These are phyloP conservation scores for Aegilops sharonensis DNA, from an alignment of 176 grass and related monocot genomes.

Conservation along the genomic window DNA sequence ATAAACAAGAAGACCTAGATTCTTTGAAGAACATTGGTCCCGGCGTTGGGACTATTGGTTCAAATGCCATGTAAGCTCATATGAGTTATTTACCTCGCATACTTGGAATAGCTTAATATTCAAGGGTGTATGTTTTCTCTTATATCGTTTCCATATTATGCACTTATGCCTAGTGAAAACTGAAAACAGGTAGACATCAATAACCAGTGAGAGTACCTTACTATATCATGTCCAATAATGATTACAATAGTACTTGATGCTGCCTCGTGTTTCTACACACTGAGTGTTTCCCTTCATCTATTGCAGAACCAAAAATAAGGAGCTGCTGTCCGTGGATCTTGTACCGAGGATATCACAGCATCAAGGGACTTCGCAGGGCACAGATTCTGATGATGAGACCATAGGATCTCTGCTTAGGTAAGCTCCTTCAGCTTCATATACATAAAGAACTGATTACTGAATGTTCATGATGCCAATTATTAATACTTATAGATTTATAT, in stretches of 20 bases:
- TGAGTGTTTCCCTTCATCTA: neutral
- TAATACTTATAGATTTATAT: constrained; percentile 19
- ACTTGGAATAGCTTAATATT: neutral
- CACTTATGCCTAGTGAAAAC: constrained; percentile 8
- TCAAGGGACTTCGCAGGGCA: constrained; percentile 33
- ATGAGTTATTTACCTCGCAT: neutral
- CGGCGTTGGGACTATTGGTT: constrained; percentile 6
- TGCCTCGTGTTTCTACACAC: neutral
- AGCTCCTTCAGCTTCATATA: constrained; percentile 31
- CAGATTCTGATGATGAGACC: constrained; percentile 51
- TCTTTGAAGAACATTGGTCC: neutral
- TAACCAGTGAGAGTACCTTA: neutral
- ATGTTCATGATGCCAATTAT: neutral
- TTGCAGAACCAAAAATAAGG: constrained; percentile 45
- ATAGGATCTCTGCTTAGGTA: constrained; percentile 71
- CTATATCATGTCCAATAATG: neutral
- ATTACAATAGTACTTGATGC: neutral
- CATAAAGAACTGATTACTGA: neutral
- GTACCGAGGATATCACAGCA: constrained; percentile 25
- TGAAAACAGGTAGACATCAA: neutral
- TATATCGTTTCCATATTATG: neutral
- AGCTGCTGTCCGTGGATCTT: constrained; percentile 18
- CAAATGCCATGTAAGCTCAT: constrained; percentile 37
- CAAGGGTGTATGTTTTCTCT: neutral
- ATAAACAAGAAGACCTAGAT: constrained; percentile 22